Evolutionary conservation across 306 rosid genomes (phyloP).

Genomic region (Astragalus membranaceus): DNA sequence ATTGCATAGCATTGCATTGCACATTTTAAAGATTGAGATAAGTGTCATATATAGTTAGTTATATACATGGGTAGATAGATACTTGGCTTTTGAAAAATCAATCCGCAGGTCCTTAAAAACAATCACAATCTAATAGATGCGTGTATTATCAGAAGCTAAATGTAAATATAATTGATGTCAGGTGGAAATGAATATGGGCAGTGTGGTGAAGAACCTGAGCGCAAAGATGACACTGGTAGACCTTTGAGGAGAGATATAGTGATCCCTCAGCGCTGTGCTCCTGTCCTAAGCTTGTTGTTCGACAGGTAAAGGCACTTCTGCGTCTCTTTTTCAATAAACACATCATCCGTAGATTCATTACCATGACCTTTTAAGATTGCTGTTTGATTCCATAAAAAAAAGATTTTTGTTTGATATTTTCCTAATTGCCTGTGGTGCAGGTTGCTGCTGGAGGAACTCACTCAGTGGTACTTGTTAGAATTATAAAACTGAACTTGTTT

Average conservation of each 20-base stretch:
- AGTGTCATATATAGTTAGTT: not conserved
- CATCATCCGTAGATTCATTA: not conserved
- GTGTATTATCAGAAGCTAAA: slow-evolving; percentile 12
- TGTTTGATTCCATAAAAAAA: not conserved
- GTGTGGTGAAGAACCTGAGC: slow-evolving; percentile 96
- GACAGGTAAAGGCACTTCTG: slow-evolving; percentile 44
- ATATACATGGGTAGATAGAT: not conserved
- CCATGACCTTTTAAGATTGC: not conserved
- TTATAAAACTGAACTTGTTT: too few relatives aligned
- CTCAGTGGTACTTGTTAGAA: slow-evolving; percentile 96
- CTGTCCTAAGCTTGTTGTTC: slow-evolving; percentile 72
- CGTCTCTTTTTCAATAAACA: not conserved
- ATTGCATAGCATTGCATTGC: not conserved
- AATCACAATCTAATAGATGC: not conserved
- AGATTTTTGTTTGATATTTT: not conserved
- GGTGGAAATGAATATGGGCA: slow-evolving; percentile 99
- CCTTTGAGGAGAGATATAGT: slow-evolving; percentile 83
- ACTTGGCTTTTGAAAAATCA: not conserved
- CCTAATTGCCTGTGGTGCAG: slow-evolving; percentile 31
- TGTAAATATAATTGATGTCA: slow-evolving; percentile 28
- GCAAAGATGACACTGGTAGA: slow-evolving; percentile 76
- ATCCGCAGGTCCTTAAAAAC: not conserved
- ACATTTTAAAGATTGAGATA: not conserved
- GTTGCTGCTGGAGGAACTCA: slow-evolving; percentile 99
- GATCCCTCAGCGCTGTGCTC: slow-evolving; percentile 96